A percentile compares a stretch with the other conserved stretches of the same genome.
Conservation (phyloP, 495 filamentous ascomycete species). For the Articulospora tetracladia region DNA sequence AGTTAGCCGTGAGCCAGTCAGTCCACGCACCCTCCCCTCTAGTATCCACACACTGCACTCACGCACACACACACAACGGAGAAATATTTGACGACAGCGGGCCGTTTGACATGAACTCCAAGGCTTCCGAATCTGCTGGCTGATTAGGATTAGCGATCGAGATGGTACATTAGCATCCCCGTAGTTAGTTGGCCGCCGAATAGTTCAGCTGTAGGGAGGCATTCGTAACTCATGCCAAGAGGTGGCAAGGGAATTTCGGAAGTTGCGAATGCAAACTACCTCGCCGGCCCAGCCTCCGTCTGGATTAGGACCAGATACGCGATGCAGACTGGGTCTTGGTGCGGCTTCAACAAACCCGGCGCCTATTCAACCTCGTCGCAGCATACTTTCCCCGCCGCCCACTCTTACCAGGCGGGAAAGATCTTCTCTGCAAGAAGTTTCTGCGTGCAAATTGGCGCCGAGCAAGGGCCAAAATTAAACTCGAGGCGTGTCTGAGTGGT, state of each 20-base stretch:
- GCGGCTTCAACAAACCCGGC: no score
- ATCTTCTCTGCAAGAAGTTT: neutral
- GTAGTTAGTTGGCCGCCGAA: neutral
- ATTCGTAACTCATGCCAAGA: no score
- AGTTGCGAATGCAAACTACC: no score
- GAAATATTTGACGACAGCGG: neutral
- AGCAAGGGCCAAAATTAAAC: neutral
- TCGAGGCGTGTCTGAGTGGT: neutral
- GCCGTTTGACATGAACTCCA: neutral
- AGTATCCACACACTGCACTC: neutral
- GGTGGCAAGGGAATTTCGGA: no score
- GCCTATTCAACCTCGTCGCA: no score
- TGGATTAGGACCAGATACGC: no score
- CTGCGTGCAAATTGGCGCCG: neutral
- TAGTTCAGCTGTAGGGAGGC: no score
- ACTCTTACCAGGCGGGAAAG: neutral
- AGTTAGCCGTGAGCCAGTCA: neutral
- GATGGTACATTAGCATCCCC: no score
- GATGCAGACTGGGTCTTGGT: no score
- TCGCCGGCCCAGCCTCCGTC: no score
- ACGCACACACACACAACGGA: neutral
- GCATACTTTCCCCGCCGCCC: neutral
- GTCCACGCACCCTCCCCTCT: no score
- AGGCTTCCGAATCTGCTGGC: neutral
- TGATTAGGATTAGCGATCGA: no score